Conservation (phyloP, 345 rosid genomes). For the Eucalyptus polyanthemos region DNA sequence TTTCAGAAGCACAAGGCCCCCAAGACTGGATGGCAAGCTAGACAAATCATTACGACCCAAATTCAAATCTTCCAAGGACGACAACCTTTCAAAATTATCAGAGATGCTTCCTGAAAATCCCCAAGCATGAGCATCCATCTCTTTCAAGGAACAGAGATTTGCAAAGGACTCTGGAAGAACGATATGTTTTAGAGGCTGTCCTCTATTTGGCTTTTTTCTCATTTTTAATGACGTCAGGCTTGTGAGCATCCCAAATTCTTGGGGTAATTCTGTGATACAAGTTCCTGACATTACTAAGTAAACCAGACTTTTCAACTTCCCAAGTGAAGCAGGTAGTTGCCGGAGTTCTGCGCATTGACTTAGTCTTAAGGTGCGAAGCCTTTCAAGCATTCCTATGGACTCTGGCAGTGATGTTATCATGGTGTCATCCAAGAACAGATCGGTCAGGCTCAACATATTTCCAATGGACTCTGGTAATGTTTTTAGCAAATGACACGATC, state of each 20-base stretch:
- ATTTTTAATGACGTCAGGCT: slow-evolving; percentile 19
- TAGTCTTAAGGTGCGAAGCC: slow-evolving; percentile 12
- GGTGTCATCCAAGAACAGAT: slow-evolving; percentile 1
- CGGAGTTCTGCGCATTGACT: slow-evolving; percentile 13
- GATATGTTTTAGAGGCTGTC: neutral
- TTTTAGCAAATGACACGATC: neutral
- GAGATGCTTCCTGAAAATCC: slow-evolving; percentile 25
- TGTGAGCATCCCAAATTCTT: slow-evolving; percentile 30
- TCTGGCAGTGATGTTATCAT: slow-evolving; percentile 30
- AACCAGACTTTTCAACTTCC: slow-evolving; percentile 18
- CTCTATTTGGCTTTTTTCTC: slow-evolving; percentile 10
- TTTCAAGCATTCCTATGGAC: slow-evolving; percentile 36
- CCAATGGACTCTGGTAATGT: slow-evolving; percentile 30
- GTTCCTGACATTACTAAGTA: slow-evolving; percentile 26
- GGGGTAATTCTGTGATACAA: slow-evolving; percentile 23
- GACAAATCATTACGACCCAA: slow-evolving; percentile 22
- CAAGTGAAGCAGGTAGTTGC: slow-evolving; percentile 32
- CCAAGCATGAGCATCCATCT: slow-evolving; percentile 35
- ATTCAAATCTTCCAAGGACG: slow-evolving; percentile 13
- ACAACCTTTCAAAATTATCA: slow-evolving; percentile 34
- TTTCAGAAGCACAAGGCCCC: slow-evolving; percentile 23
- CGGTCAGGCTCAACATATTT: slow-evolving; percentile 14
- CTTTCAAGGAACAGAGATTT: slow-evolving; percentile 15
- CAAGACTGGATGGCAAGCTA: slow-evolving; percentile 37
- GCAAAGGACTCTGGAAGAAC: slow-evolving; percentile 23